Base-by-base conservation (phyloP, 257 asterid species). In the Scutellaria galericulata region DNA sequence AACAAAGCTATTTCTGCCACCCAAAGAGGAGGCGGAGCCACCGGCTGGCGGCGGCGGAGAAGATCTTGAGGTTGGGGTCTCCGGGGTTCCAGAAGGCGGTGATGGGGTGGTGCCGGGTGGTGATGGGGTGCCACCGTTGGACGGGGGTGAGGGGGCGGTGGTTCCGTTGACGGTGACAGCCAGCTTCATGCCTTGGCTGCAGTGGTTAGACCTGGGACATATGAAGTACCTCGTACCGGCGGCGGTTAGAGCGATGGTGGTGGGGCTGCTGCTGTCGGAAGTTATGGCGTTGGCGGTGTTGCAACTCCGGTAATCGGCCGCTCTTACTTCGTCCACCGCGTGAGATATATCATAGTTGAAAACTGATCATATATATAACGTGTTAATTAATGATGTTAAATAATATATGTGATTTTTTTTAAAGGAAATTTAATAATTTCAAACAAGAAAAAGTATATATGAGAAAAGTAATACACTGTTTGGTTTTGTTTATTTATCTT, bases 181-280 rank as follows among this genome's bases (percentile, higher is more conserved):
- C 53, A 88, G 47, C 58, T 82, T 88, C 92, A 83, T 81, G 7
- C 96, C 96, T 20, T 54, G 74, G 18, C 3, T 9, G 53, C 97
- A 92, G 75, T 92, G 97, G 65, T 66, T 64, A 41, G 80, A 42
- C 18, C 77, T 60, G 4, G 90, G 79, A 44, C 97, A 92, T 0
- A 86, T 40, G 41, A 86, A 92, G 81, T 88, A 83, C 77, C 81
- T 78, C 8, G 78, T 63, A 7, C 89, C 90, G 4, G 84, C 5
- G 40, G 58, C 4, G 44, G 81, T 5, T 0, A 92, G 87, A 4
- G 80, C 0, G 64, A 88, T 66, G 63, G 74, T 81, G 76, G 84
- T 74, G 2, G 77, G 66, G 78, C 97, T 91, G 37, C 62, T 52
- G 6, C 47, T 9, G 72, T 9, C 50, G 55, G 80, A 5, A 7